Conservation (phyloP, 345 rosid genomes). For the thale cress (Arabidopsis thaliana) region TAIR10.1 NC_003074.8:10085501-10086000, state of each 20-base stretch:
- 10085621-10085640: constrained; percentile 61
- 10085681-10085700: constrained; percentile 86
- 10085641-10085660: constrained; percentile 78
- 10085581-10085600: constrained; percentile 96
- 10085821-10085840: constrained; percentile 55
- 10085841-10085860: constrained; percentile 64
- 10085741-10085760: neutral
- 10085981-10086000: constrained; percentile 89
- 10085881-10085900: neutral
- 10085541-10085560: constrained; percentile 84
- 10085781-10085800: constrained; percentile 81
- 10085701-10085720: constrained; percentile 89
- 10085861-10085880: constrained; percentile 22
- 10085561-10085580: constrained; percentile 92
- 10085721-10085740: constrained; percentile 3
- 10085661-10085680: constrained; percentile 76
- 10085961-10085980: constrained; percentile 88
- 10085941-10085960: constrained; percentile 72
- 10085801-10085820: constrained; percentile 52
- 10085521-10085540: constrained; percentile 88
- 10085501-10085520: neutral
- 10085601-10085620: constrained; percentile 85
- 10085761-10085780: constrained; percentile 15
- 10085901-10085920: neutral
- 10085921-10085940: constrained; percentile 64